Evolutionary conservation across 805 yeast genomes (phyloP).

Genomic region (Metschnikowia lochheadii): DNA sequence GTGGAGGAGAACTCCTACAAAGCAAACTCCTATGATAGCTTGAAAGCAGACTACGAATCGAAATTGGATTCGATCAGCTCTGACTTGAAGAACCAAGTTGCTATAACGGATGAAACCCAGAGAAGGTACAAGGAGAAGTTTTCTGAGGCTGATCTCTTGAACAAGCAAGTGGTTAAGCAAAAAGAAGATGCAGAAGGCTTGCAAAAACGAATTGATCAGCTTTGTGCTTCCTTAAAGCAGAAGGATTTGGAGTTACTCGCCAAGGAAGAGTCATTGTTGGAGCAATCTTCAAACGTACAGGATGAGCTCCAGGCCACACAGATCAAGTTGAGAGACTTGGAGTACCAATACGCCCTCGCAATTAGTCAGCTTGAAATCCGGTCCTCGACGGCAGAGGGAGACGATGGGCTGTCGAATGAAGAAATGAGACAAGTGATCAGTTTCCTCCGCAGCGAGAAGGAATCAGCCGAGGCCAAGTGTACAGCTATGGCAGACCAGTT

Average conservation of each 20-base stretch:
- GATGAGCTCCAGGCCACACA: slow-evolving; percentile 40
- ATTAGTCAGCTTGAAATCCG: slow-evolving; percentile 60
- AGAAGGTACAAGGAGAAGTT: slow-evolving; percentile 40
- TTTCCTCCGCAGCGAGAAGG: slow-evolving; percentile 71
- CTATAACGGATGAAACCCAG: slow-evolving; percentile 47
- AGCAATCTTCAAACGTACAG: slow-evolving; percentile 21
- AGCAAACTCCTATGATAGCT: slow-evolving; percentile 31
- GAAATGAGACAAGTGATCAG: slow-evolving; percentile 47
- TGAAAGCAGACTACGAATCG: slow-evolving; percentile 30
- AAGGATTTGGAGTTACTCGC: slow-evolving; percentile 45
- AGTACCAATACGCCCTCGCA: slow-evolving; percentile 64
- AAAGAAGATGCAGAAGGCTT: slow-evolving; percentile 5
- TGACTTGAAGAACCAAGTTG: slow-evolving; percentile 40
- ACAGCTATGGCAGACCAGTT: slow-evolving; percentile 45
- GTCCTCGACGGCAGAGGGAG: slow-evolving; percentile 17
- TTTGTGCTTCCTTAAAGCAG: slow-evolving; percentile 3
- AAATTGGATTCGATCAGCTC: slow-evolving; percentile 24
- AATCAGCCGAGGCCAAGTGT: slow-evolving; percentile 56
- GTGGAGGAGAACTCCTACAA: slow-evolving; percentile 26
- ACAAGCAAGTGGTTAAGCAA: slow-evolving; percentile 10
- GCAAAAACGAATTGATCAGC: neutral
- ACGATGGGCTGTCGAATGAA: slow-evolving; percentile 17
- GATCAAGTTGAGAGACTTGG: slow-evolving; percentile 49
- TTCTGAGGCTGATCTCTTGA: slow-evolving; percentile 13
- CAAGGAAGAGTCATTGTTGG: slow-evolving; percentile 20